Percentiles rank a stretch among this genome's conserved stretches.
Conservation (phyloP, 2,329 filamentous ascomycete species). For the Zymoseptoria tritici region DNA sequence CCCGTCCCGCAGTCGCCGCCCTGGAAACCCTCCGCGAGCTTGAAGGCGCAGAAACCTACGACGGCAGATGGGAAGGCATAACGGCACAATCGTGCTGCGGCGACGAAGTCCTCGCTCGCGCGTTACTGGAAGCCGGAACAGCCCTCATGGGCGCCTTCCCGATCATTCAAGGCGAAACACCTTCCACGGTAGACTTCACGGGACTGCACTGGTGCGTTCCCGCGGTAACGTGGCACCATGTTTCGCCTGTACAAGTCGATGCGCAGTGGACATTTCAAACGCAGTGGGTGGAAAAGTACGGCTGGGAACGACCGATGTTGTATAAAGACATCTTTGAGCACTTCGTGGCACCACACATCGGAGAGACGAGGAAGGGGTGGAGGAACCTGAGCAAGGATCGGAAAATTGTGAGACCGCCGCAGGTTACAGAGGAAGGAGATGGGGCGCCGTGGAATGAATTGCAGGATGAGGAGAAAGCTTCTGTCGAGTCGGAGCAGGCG, state of each 20-base stretch:
- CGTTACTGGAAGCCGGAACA: conserved; percentile 40
- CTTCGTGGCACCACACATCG: conserved; percentile 27
- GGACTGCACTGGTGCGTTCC: conserved; percentile 38
- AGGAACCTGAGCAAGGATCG: conserved; percentile 28
- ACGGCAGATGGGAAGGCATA: conserved; percentile 35
- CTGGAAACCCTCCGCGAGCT: conserved; percentile 33
- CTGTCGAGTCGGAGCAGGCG: conserved; percentile 4
- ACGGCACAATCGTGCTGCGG: conserved; percentile 46
- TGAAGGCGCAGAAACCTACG: conserved; percentile 32
- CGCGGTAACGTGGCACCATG: conserved; percentile 34
- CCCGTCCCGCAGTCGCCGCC: conserved; percentile 33
- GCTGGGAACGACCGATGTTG: conserved; percentile 28
- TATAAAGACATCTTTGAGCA: conserved; percentile 28
- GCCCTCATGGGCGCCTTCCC: conserved; percentile 38
- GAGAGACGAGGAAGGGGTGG: conserved; percentile 27
- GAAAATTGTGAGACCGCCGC: conserved; percentile 18
- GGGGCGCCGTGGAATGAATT: conserved; percentile 12
- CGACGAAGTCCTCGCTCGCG: conserved; percentile 47
- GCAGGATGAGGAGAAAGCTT: conserved; percentile 23
- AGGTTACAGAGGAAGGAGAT: conserved; percentile 10
- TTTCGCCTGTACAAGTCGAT: conserved; percentile 25
- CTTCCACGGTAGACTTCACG: conserved; percentile 36
- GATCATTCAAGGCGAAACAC: conserved; percentile 39
- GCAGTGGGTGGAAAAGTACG: conserved; percentile 24
- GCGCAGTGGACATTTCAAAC: conserved; percentile 28